Evolutionary conservation across 148 eudicot genomes (phyloP).

Genomic region (Rhododendron ovatum): DNA sequence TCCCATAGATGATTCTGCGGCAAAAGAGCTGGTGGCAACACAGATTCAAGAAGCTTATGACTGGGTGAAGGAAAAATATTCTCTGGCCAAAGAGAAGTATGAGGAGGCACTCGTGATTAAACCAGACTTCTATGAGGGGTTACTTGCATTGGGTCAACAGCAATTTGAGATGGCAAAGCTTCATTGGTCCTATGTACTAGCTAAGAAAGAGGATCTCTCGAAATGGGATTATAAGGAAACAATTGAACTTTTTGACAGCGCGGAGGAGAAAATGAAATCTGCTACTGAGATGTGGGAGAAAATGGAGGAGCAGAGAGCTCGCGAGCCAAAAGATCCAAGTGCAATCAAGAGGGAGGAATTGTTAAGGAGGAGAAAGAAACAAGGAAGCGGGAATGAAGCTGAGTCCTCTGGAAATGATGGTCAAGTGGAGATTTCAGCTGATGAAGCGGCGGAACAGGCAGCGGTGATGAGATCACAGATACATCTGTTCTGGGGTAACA

Average conservation of each 20-base stretch:
- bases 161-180: conserved; percentile 98
- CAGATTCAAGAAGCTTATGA: conserved; percentile 77
- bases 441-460: conserved; percentile 88
- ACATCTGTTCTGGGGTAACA: conserved; percentile 95
- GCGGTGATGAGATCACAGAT: conserved; percentile 91
- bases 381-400: conserved; percentile 40
- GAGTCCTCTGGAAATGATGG: conserved; percentile 36
- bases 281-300: conserved; percentile 96
- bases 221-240: conserved; percentile 71
- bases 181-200: conserved; percentile 82
- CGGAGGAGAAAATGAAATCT: conserved; percentile 84
- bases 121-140: conserved; percentile 92
- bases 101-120: conserved; percentile 77
- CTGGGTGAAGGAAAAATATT: conserved; percentile 84
- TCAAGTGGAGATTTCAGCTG: conserved; percentile 66
- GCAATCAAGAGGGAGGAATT: conserved; percentile 57
- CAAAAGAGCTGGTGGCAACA: conserved; percentile 50
- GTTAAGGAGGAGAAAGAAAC: conserved; percentile 57
- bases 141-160: conserved; percentile 88
- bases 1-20: conserved; percentile 68
- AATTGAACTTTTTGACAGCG: conserved; percentile 65
- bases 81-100: conserved; percentile 73
- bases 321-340: conserved; percentile 68
- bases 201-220: conserved; percentile 73
- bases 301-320: conserved; percentile 78